Percentiles rank a stretch among this genome's conserved stretches.
These are phyloP conservation scores for Pythium chondricola DNA, from an alignment of 352 stramenopile genomes.

Conservation along the genomic window DNA sequence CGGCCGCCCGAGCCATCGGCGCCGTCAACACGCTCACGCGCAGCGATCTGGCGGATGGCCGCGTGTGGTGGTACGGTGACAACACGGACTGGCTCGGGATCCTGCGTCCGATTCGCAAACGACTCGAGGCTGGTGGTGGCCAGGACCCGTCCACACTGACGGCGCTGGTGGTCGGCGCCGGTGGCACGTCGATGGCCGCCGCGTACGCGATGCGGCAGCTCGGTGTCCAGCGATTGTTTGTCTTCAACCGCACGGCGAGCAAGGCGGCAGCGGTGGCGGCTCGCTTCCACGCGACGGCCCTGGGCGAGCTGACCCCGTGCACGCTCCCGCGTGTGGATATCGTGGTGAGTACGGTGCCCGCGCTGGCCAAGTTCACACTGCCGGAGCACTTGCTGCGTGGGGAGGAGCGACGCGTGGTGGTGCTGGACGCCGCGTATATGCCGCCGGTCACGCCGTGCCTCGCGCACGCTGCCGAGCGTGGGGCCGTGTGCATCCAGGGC, in stretches of 20 bases:
- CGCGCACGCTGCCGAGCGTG: conserved; percentile 75
- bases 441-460: conserved; percentile 93
- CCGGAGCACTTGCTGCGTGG: conserved; percentile 51
- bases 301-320: conserved; percentile 46
- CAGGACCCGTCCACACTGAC: conserved; percentile 22
- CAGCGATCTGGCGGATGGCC: conserved; percentile 32
- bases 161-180: conserved; percentile 86
- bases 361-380: conserved; percentile 75
- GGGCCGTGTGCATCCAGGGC: conserved; percentile 90
- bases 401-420: conserved; percentile 39
- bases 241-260: conserved; percentile 94
- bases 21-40: conserved; percentile 97
- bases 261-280: conserved; percentile 89
- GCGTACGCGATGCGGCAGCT: conserved; percentile 91
- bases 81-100: conserved; percentile 99
- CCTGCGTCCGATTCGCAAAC: conserved; percentile 84
- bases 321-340: conserved; percentile 67
- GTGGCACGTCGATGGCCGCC: conserved; percentile 93
- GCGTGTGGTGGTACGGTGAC: conserved; percentile 78
- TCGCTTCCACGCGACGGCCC: conserved; percentile 80
- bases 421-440: conserved; percentile 98
- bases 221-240: conserved; percentile 77
- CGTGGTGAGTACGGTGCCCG: conserved; percentile 95
- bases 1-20: conserved; percentile 94
- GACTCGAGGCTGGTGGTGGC: conserved; percentile 16